Evolutionary conservation across 768 basidiomycete species (phyloP), one percentile per base, ranked within the genome.

Genomic region (Lactifluus piperatus): DNA sequence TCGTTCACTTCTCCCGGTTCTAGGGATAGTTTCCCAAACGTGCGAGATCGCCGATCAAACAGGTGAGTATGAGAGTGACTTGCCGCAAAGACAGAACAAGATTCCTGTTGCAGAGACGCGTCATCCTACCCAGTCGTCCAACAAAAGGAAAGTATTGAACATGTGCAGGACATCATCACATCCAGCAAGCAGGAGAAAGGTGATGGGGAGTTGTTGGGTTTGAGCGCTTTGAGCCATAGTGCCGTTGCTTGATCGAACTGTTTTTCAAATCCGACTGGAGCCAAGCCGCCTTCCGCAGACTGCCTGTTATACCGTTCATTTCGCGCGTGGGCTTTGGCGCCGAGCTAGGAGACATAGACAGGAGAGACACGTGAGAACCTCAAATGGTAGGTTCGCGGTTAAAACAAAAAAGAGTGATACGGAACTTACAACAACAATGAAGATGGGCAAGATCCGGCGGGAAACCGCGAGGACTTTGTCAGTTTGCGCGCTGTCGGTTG

Each of bases 1-100:
- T 69, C 57, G 71, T 69, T 52, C 71, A 76, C 58, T 81, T 79
- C 75, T 73, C 37, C 76, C 74, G 57, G 77, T 18, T 78, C 71
- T 65, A 69, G 70, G 34, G 79, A 81, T 62, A 76, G 77, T 18
- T 63, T 62, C 29, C 71, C 80, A 29, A 65, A 73, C 13, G 64
- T 79, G 29, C 80, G 79, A 78, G 81, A 82, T 65, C 77, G 74
- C 68, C 73, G 81, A 30, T 77, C 78, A 51, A 62, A 58, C 14
- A 76, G 73, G 80, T 77, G 71, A 54, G 71, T 58, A 24, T 60
- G 53, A 68, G 45, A 57, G 36, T 37, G 50, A 36, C 61, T 47
- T 54, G 54, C 24, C 53, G 52, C 57, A 24, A 54, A 32, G 36
- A 57, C 27, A 34, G 45, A 54, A 64, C 55, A 54, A 57, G 37